Evolutionary conservation across 805 yeast species (phyloP), one percentile per base, ranked within the genome.

Genomic region (Sporopachydermia quercuum): DNA sequence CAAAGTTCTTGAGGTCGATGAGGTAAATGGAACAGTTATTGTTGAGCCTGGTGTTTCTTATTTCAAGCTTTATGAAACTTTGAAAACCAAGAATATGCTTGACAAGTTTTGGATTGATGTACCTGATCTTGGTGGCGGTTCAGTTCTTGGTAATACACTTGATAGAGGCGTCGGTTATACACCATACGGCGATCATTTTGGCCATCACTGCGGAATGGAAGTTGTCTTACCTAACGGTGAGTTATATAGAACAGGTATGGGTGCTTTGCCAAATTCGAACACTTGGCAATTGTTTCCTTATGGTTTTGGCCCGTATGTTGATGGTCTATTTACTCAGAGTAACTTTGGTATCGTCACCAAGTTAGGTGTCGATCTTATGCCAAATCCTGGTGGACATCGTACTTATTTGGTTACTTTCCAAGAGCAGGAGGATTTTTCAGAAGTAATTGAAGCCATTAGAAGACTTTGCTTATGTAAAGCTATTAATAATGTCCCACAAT

Each of bases 291-390:
- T 23, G n/a, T 23, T 23, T 23, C 30, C 30, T n/a, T 23, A 23
- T 23, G 30, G 30, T 8, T 23, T 23, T n/a, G 30, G 30, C 30
- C 30, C 30, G 13, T 23, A 23, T 23, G n/a, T 23, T 8, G 30
- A 23, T n/a, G 30, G 30, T 8, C 8, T 23, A 23, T 23, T 23
- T n/a, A 23, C 13, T 23, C 30, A 23, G 30, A 8, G 13, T 8
- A 23, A 23, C n/a, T 23, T 23, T n/a, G 30, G 30, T 23, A 23
- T 23, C n/a, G 30, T 23, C 30, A 23, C 30, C n/a, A 23, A 23
- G n/a, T 8, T 23, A n/a, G 30, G 30, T 8, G 8, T 23, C 30
- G n/a, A 23, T 23, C n/a, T 23, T 8, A 23, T 23, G 30, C 30
- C 13, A 8, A 23, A 23, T n/a, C 30, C 30, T 8, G 30, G 30